Percentiles rank a stretch among this genome's conserved stretches.
These are phyloP conservation scores for Alternaria sp. DNA, from an alignment of 2,329 filamentous ascomycete species.

Conservation along the genomic window DNA sequence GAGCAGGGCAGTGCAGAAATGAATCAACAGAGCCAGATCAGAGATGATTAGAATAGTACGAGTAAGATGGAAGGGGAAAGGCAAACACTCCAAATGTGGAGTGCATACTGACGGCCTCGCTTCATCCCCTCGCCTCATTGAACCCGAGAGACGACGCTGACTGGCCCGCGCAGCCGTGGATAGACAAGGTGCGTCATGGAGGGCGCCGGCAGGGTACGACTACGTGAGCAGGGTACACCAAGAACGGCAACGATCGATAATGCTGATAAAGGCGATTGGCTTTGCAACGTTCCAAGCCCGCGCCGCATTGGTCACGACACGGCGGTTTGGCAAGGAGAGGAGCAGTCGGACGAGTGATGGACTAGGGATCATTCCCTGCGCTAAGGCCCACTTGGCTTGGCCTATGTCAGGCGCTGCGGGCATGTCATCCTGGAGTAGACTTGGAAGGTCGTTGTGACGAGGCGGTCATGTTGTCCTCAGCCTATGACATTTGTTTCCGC, in stretches of 20 bases:
- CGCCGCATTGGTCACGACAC: conserved; percentile 29
- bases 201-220: conserved; percentile 14
- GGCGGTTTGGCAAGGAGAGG: neutral
- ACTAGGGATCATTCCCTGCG: neutral
- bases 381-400: no score
- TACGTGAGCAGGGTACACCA: no score
- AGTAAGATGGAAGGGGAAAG: conserved; percentile 2
- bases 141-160: neutral
- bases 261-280: conserved; percentile 27
- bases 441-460: neutral
- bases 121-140: neutral
- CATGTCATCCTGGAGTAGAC: neutral
- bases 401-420: neutral
- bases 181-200: conserved; percentile 40
- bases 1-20: conserved; percentile 9
- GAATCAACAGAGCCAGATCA: neutral
- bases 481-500: no score
- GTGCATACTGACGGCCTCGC: neutral
- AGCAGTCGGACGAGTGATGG: conserved; percentile 5
- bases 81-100: conserved; percentile 4
- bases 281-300: conserved; percentile 19
- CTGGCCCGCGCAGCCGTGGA: conserved; percentile 7
- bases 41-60: neutral
- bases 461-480: neutral
- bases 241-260: conserved; percentile 39